A percentile compares a stretch with the other conserved stretches of the same genome.
Evolutionary conservation across 164 flowering plant genomes (phyloP).

Genomic region (Hamamelis virginiana): DNA sequence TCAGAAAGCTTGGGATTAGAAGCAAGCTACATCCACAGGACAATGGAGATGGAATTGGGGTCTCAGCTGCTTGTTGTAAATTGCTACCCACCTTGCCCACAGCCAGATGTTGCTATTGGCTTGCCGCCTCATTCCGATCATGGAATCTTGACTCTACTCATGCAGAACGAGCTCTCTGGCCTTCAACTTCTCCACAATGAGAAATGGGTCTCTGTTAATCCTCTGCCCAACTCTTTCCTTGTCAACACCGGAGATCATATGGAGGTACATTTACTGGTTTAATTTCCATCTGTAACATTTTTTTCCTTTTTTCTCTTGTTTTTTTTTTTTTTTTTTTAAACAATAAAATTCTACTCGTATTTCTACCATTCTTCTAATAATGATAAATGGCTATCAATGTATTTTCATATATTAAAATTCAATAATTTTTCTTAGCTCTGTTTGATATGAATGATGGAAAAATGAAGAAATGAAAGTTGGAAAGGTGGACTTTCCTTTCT

Average conservation of each 20-base stretch:
- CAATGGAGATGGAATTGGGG: conserved; percentile 11
- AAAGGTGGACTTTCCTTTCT: too few species aligned
- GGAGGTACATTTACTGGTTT: conserved; percentile 23
- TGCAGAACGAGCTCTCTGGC: conserved; percentile 22
- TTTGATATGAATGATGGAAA: too few species aligned
- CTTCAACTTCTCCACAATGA: conserved; percentile 29
- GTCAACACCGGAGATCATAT: conserved; percentile 33
- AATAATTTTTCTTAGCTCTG: too few species aligned
- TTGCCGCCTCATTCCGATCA: conserved; percentile 30
- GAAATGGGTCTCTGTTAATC: conserved; percentile 23
- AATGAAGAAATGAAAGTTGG: too few species aligned
- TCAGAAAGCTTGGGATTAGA: conserved; percentile 31
- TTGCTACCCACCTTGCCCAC: conserved; percentile 31
- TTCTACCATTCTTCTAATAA: too few species aligned
- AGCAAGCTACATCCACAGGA: conserved; percentile 19
- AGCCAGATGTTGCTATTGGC: conserved; percentile 31
- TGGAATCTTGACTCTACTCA: conserved; percentile 29
- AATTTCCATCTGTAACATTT: too few species aligned
- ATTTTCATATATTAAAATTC: too few species aligned
- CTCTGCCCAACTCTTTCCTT: conserved; percentile 21
- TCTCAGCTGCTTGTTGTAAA: conserved; percentile 22
- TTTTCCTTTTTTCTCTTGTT: too few species aligned
- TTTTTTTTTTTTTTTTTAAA: too few species aligned
- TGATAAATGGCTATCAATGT: too few species aligned
- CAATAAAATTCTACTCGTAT: too few species aligned